Evolutionary conservation across 257 asterid species (phyloP).

Genomic region (Solanum dulcamara): DNA sequence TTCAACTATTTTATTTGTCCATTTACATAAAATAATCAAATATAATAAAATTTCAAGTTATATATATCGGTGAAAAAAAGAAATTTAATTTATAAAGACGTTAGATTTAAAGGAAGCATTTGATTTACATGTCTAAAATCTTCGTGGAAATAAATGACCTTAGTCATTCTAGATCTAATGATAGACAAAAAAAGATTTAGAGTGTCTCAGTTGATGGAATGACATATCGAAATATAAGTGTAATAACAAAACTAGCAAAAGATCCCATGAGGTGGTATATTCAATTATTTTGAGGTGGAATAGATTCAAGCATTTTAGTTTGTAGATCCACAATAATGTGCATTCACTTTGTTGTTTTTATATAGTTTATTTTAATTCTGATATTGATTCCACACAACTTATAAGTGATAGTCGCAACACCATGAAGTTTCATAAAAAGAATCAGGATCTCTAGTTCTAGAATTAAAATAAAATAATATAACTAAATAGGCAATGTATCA

Average conservation of each 20-base stretch:
- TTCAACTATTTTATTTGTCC: neutral
- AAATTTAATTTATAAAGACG: neutral
- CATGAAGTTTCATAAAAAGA: neutral
- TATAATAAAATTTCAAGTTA: neutral
- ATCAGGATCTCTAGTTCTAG: neutral
- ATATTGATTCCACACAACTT: neutral
- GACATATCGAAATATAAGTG: neutral
- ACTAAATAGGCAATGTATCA: neutral
- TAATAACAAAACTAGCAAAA: neutral
- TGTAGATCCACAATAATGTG: neutral
- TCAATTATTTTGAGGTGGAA: neutral
- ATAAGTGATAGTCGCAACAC: neutral
- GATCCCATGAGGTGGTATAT: neutral
- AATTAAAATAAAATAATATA: neutral
- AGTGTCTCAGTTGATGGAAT: neutral
- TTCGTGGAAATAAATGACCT: neutral
- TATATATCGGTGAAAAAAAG: neutral
- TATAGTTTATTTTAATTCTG: neutral
- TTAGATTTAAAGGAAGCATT: neutral
- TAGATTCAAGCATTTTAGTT: neutral
- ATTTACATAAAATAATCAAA: neutral
- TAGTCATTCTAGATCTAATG: neutral
- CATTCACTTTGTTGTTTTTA: neutral
- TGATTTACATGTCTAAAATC: neutral
- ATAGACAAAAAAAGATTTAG: neutral